A percentile compares a stretch with the other conserved stretches of the same genome.
Conservation (phyloP, 768 basidiomycete species). For the Stropharia rugosoannulata region DNA sequence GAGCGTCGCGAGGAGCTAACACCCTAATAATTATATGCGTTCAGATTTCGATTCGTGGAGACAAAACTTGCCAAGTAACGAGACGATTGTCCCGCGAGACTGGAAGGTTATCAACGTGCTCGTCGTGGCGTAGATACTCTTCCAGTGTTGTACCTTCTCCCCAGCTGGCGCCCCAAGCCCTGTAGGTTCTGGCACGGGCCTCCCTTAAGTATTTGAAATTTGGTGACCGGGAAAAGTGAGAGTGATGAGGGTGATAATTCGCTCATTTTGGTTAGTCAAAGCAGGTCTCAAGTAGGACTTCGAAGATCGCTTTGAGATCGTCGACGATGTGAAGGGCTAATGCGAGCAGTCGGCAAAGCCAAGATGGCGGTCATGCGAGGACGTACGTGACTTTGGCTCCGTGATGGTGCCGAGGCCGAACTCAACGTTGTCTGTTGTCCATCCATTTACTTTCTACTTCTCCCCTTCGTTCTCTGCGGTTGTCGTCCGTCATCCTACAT, state of each 20-base stretch:
- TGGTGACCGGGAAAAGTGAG: slow-evolving; percentile 34
- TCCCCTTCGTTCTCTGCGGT: not conserved
- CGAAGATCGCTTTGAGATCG: too few relatives aligned
- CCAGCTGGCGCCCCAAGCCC: slow-evolving; percentile 6
- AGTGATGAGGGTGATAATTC: slow-evolving; percentile 19
- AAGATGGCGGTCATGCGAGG: too few relatives aligned
- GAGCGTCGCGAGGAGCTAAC: slow-evolving; percentile 49
- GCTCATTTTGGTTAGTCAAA: too few relatives aligned
- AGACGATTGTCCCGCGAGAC: slow-evolving; percentile 44
- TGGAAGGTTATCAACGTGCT: slow-evolving; percentile 22
- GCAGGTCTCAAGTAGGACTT: too few relatives aligned
- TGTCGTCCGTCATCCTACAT: slow-evolving; percentile 4
- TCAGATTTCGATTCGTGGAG: not conserved
- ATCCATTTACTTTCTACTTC: slow-evolving; percentile 5
- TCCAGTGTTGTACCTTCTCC: slow-evolving; percentile 9
- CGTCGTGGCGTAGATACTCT: slow-evolving; percentile 15
- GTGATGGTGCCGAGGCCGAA: not conserved
- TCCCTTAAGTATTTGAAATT: slow-evolving; percentile 10
- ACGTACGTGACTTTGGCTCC: not conserved
- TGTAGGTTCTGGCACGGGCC: slow-evolving; percentile 11
- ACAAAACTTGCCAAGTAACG: slow-evolving; percentile 45
- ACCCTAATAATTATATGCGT: slow-evolving; percentile 40
- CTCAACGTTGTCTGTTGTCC: not conserved
- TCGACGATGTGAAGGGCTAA: too few relatives aligned
- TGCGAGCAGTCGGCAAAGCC: too few relatives aligned